Evolutionary conservation across 768 basidiomycete genomes (phyloP).

Genomic region (Phanerochaete carnosa): DNA sequence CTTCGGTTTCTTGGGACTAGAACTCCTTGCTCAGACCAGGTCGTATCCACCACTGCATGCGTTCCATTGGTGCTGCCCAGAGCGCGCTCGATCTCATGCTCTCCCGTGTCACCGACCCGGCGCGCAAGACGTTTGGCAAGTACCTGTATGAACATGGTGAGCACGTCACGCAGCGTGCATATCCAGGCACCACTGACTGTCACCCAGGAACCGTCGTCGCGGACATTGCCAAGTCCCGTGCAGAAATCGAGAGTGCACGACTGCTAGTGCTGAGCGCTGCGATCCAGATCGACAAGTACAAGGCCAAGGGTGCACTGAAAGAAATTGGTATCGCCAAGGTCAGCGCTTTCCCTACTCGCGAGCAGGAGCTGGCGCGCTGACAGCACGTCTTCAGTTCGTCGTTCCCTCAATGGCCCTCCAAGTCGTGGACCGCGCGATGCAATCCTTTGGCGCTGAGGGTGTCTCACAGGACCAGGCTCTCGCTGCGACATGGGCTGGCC

Average conservation of each 20-base stretch:
- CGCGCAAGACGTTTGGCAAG: slow-evolving; percentile 92
- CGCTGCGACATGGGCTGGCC: slow-evolving; percentile 69
- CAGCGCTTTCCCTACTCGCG: slow-evolving; percentile 8
- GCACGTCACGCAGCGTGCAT: slow-evolving; percentile 12
- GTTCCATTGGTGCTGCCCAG: slow-evolving; percentile 87
- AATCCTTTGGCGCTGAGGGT: slow-evolving; percentile 95
- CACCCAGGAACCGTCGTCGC: slow-evolving; percentile 76
- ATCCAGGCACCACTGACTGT: not conserved
- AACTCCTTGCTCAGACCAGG: slow-evolving; percentile 60
- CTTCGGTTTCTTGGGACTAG: not conserved
- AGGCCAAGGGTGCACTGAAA: slow-evolving; percentile 93
- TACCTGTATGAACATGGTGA: slow-evolving; percentile 85
- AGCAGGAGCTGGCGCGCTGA: not conserved
- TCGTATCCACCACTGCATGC: slow-evolving; percentile 98
- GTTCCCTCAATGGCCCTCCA: slow-evolving; percentile 87
- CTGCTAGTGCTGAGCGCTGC: slow-evolving; percentile 92
- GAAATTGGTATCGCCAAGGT: slow-evolving; percentile 99
- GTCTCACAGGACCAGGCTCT: slow-evolving; percentile 86
- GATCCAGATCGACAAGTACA: slow-evolving; percentile 84
- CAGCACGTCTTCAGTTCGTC: slow-evolving; percentile 61
- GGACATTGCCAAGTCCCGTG: slow-evolving; percentile 88
- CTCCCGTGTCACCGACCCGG: slow-evolving; percentile 88
- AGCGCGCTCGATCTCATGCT: slow-evolving; percentile 85
- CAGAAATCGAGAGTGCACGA: slow-evolving; percentile 87
- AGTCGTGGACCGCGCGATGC: slow-evolving; percentile 94